Evolutionary conservation across 78 protist genomes (phyloP), one percentile per base, ranked within the genome.

Genomic region (Dictyostelium firmibasis): DNA sequence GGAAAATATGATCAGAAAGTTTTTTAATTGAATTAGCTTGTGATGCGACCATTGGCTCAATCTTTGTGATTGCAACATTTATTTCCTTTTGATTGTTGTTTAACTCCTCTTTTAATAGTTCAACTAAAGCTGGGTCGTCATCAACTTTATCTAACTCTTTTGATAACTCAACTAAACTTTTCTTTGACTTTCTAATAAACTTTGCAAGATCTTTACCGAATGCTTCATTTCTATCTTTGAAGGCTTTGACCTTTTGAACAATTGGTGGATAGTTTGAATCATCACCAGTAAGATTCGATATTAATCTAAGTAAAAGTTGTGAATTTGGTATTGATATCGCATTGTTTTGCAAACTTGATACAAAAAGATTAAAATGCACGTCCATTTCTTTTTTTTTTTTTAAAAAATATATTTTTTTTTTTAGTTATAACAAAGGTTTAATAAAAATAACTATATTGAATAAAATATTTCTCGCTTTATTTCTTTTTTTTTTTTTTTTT

Each of bases 1-100:
- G 93, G 44, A 50, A n/a, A 16, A 88, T 20, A 79, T 88, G 83
- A 20, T 88, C 86, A 8, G 93, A 60, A 11, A 88, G 81, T 43
- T 9, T 60, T 11, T 60, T 88, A 25, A 88, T 78, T 36, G 50
- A 25, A 8, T 78, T 77, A 1, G 60, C 38, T 43, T 88, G 93
- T n/a, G 41, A 7, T 75, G 69, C 79, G 14, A 88, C 81, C n/a
- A 64, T 64, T 41, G 86, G 93, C 20, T 79, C 93, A 2, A 88
- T 31, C 29, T 25, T 75, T 8, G 14, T 6, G 41, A 88, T 20
- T 25, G 85, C 10, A 23, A 4, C 0, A 3, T 27, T 33, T 6
- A 88, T 38, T 14, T 36, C 47, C 10, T 18, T 6, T 25, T 88
- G 81, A 31, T 29, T 25, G 1, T 4, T 27, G 20, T 18, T 29